These are phyloP conservation scores for Penicillium sp. DNA, from an alignment of 2,329 filamentous ascomycete species.

Conservation along the genomic window DNA sequence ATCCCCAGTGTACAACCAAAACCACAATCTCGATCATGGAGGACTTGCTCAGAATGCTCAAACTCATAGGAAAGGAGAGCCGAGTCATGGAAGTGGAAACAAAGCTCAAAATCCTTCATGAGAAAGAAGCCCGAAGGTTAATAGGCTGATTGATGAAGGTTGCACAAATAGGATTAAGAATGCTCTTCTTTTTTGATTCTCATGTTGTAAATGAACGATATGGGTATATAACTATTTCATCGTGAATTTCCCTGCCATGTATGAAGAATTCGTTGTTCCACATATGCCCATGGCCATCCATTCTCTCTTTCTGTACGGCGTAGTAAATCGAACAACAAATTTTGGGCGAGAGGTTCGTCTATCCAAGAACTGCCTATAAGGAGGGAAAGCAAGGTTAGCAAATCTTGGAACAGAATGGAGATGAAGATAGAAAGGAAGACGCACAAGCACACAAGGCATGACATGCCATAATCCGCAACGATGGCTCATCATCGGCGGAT, in stretches of 20 bases:
- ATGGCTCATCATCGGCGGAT: conserved; percentile 38
- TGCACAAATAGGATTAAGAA: background rate
- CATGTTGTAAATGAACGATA: background rate
- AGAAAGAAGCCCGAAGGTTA: too few relatives aligned
- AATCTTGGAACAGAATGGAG: background rate
- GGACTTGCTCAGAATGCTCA: too few relatives aligned
- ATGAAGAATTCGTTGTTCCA: conserved; percentile 24
- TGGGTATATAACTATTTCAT: conserved; percentile 10
- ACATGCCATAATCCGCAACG: conserved; percentile 38
- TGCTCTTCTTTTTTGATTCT: background rate
- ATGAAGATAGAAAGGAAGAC: conserved; percentile 7
- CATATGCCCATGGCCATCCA: conserved; percentile 28
- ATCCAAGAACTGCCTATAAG: conserved; percentile 35
- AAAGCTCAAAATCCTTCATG: too few relatives aligned
- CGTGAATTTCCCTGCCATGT: conserved; percentile 30
- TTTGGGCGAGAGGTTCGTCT: conserved; percentile 28
- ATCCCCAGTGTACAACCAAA: too few relatives aligned
- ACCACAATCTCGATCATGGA: too few relatives aligned
- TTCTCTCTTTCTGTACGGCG: conserved; percentile 25
- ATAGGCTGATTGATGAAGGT: too few relatives aligned
- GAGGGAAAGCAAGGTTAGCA: background rate
- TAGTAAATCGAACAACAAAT: conserved; percentile 23
- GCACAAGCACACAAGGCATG: conserved; percentile 39
- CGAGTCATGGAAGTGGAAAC: too few relatives aligned
- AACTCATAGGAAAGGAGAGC: too few relatives aligned